Conservation (phyloP, 2,329 filamentous ascomycete genomes). For the Sporothrix curviconia region DNA sequence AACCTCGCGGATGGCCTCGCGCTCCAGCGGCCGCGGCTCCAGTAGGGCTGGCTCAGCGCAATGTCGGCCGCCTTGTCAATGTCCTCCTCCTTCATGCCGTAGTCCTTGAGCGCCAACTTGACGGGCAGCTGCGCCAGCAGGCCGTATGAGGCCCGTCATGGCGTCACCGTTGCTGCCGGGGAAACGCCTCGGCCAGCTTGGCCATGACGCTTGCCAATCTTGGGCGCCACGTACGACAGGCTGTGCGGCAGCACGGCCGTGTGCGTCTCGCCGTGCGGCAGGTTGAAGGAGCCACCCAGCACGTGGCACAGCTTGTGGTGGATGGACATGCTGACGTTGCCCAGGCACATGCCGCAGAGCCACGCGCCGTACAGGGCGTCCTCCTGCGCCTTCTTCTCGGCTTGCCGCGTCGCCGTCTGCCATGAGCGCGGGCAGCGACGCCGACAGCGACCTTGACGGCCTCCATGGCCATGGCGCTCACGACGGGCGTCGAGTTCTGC, state of each 20-base stretch:
- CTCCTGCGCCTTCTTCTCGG: conserved; percentile 35
- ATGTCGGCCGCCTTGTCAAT: conserved; percentile 51
- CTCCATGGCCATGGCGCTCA: conserved; percentile 51
- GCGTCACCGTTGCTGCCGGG: conserved; percentile 54
- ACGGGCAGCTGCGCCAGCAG: conserved; percentile 47
- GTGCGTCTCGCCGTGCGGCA: conserved; percentile 61
- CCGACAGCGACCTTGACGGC: conserved; percentile 48
- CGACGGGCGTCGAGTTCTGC: conserved; percentile 54
- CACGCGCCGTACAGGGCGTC: conserved; percentile 56
- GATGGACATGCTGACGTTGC: conserved; percentile 54
- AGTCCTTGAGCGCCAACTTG: conserved; percentile 44
- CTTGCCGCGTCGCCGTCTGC: conserved; percentile 13
- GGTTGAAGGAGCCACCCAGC: conserved; percentile 55
- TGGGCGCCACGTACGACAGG: conserved; percentile 55
- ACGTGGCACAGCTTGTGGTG: conserved; percentile 65
- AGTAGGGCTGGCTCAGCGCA: conserved; percentile 50
- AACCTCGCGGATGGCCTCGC: too few species aligned
- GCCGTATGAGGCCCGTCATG: conserved; percentile 48
- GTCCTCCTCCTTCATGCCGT: conserved; percentile 52
- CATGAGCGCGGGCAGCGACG: conserved; percentile 46
- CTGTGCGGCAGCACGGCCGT: conserved; percentile 57
- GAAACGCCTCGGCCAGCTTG: conserved; percentile 44
- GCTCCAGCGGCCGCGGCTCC: conserved; percentile 45
- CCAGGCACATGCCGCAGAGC: conserved; percentile 56
- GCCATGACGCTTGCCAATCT: conserved; percentile 46